A percentile compares a stretch with the other conserved stretches of the same genome.
phyloP scores from a whole-genome alignment of 1,139 yeast species.

The Yamadazyma sp. region DNA sequence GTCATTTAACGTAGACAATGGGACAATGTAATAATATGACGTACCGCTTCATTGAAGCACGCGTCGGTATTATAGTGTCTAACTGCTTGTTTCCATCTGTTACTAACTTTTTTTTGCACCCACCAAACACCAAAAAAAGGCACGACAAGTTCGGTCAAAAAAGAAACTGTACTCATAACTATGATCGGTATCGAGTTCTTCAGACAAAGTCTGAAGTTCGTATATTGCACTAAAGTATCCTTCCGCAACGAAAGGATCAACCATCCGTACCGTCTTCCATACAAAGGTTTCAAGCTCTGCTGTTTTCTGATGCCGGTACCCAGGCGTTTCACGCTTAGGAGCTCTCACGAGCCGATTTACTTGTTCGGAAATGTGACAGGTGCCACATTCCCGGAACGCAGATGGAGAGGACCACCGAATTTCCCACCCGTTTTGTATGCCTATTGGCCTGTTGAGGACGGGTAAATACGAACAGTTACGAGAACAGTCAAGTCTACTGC shows the following conservation, averaged over 20 bases:
- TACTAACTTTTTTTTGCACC: too few relatives aligned
- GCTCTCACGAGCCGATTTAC: slow-evolving; percentile 61
- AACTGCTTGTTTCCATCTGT: too few relatives aligned
- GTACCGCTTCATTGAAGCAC: too few relatives aligned
- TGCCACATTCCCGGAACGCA: slow-evolving; percentile 20
- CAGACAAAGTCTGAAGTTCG: slow-evolving; percentile 40
- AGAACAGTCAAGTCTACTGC: slow-evolving; percentile 39
- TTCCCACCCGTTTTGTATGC: slow-evolving; percentile 65
- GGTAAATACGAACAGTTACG: slow-evolving; percentile 68
- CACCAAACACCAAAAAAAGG: too few relatives aligned
- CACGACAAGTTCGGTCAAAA: too few relatives aligned
- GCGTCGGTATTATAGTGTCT: too few relatives aligned
- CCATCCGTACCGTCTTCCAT: slow-evolving; percentile 80
- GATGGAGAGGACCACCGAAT: slow-evolving; percentile 78
- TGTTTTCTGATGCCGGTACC: slow-evolving; percentile 73
- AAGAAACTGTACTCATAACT: slow-evolving; percentile 46
- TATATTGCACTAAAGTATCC: slow-evolving; percentile 76
- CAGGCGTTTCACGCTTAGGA: slow-evolving; percentile 66
- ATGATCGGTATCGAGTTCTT: slow-evolving; percentile 85
- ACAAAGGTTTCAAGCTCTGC: slow-evolving; percentile 21
- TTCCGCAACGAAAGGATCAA: slow-evolving; percentile 44
- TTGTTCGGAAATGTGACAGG: slow-evolving; percentile 4
- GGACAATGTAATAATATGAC: too few relatives aligned
- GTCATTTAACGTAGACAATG: too few relatives aligned
- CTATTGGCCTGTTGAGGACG: slow-evolving; percentile 49